phyloP scores from a whole-genome alignment of 2,329 filamentous ascomycete species.

The Ophiostoma sp. region DNA sequence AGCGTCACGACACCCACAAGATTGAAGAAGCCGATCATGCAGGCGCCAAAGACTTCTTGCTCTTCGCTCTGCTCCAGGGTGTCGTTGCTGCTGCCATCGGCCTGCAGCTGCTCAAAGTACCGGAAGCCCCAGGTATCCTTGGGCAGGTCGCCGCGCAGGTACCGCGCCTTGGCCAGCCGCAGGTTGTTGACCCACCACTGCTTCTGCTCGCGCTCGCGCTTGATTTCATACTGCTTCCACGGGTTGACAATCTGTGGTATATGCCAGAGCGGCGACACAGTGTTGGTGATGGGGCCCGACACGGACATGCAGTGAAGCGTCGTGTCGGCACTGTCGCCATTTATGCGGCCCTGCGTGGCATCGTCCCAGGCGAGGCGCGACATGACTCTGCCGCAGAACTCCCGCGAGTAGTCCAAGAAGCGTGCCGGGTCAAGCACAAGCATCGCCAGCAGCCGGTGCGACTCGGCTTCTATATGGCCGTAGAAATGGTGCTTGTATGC shows the following conservation, averaged over 20 bases:
- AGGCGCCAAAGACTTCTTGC: slow-evolving; percentile 45
- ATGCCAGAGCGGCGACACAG: slow-evolving; percentile 45
- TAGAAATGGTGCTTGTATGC: slow-evolving; percentile 41
- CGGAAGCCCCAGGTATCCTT: slow-evolving; percentile 45
- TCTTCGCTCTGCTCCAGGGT: slow-evolving; percentile 39
- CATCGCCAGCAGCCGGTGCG: slow-evolving; percentile 43
- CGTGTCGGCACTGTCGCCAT: slow-evolving; percentile 44
- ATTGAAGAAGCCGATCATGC: slow-evolving; percentile 49
- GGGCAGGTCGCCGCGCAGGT: slow-evolving; percentile 39
- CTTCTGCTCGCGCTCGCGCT: slow-evolving; percentile 41
- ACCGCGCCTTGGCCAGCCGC: slow-evolving; percentile 40
- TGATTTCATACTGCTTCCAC: slow-evolving; percentile 44
- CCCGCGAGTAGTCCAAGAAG: slow-evolving; percentile 44
- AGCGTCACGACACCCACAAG: slow-evolving; percentile 49
- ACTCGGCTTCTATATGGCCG: slow-evolving; percentile 45
- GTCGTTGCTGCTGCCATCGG: slow-evolving; percentile 36
- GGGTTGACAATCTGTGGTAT: slow-evolving; percentile 43
- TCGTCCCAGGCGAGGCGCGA: slow-evolving; percentile 48
- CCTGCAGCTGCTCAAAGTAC: slow-evolving; percentile 43
- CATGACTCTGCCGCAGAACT: slow-evolving; percentile 49
- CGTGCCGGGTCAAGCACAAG: slow-evolving; percentile 43
- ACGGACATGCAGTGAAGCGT: slow-evolving; percentile 49
- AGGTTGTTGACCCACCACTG: slow-evolving; percentile 45
- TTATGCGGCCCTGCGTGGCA: slow-evolving; percentile 42
- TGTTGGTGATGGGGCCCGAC: slow-evolving; percentile 48